Conservation (phyloP, 1,284 basidiomycete species). For the Hemileia vastatrix region DNA sequence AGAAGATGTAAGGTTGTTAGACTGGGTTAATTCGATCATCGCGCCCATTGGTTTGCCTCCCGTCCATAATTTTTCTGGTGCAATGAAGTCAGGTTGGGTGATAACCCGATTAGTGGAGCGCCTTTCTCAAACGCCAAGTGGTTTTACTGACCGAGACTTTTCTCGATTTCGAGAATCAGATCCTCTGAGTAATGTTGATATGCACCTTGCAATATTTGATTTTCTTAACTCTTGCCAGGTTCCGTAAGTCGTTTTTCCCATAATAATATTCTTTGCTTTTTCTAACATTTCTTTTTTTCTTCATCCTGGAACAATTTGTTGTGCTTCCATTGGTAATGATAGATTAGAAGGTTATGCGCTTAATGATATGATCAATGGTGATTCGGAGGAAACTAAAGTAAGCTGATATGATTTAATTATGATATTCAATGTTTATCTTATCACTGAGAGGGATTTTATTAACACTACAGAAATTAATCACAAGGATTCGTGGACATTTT, state of each 20-base stretch:
- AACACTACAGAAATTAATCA: no score
- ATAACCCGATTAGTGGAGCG: constrained; percentile 17
- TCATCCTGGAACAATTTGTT: not conserved
- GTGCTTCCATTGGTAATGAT: not conserved
- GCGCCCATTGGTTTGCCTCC: constrained; percentile 34
- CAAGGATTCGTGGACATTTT: no score
- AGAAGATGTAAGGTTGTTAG: constrained; percentile 53
- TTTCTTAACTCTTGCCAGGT: constrained; percentile 8
- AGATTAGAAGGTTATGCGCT: constrained; percentile 15
- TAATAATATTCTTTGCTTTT: no score
- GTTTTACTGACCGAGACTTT: constrained; percentile 21
- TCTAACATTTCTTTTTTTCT: not conserved
- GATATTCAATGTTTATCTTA: no score
- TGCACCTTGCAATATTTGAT: constrained; percentile 15
- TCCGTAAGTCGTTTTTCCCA: no score
- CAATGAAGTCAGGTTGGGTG: constrained; percentile 27
- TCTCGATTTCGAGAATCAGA: constrained; percentile 20
- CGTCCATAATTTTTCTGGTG: constrained; percentile 32
- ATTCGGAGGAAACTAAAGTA: constrained; percentile 4
- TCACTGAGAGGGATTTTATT: no score
- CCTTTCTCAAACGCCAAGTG: constrained; percentile 14
- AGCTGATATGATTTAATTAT: no score
- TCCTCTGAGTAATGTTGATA: constrained; percentile 26
- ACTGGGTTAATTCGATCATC: constrained; percentile 64
- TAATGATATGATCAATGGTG: constrained; percentile 17